These are phyloP conservation scores for Tetrahymena thermophila DNA, from an alignment of 73 alveolate species.

Conservation along the genomic window DNA sequence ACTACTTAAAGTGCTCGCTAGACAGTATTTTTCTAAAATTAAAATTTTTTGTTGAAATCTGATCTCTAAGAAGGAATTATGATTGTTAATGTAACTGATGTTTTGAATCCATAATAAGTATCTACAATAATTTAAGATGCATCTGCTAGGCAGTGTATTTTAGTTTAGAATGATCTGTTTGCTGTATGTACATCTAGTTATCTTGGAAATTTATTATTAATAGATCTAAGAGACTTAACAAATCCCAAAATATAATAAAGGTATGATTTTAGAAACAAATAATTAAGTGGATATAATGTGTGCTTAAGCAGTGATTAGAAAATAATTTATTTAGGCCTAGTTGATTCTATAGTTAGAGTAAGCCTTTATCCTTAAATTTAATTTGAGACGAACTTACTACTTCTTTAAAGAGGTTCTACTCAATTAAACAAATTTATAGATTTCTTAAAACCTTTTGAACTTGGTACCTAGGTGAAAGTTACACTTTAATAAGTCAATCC, in stretches of 20 bases:
- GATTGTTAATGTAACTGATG: neutral
- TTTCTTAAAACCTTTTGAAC: neutral
- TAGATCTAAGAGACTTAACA: neutral
- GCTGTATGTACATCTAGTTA: neutral
- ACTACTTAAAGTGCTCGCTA: neutral
- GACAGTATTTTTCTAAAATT: neutral
- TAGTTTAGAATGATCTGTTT: neutral
- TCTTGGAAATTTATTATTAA: neutral
- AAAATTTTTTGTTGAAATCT: neutral
- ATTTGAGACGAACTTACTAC: neutral
- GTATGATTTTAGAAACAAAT: neutral
- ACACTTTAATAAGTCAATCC: neutral
- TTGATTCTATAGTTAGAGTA: neutral
- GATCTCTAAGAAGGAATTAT: neutral
- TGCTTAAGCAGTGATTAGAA: neutral
- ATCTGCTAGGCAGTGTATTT: neutral
- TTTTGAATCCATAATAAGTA: neutral
- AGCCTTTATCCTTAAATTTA: neutral
- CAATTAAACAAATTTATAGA: neutral
- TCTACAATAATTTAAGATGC: neutral
- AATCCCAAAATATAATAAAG: neutral
- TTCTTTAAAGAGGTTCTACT: neutral
- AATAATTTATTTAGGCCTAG: neutral
- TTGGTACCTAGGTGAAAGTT: neutral
- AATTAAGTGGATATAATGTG: neutral